Percentiles rank a stretch among this genome's conserved stretches.
Conservation (phyloP, 345 rosid species). For the Punica granatum region DNA sequence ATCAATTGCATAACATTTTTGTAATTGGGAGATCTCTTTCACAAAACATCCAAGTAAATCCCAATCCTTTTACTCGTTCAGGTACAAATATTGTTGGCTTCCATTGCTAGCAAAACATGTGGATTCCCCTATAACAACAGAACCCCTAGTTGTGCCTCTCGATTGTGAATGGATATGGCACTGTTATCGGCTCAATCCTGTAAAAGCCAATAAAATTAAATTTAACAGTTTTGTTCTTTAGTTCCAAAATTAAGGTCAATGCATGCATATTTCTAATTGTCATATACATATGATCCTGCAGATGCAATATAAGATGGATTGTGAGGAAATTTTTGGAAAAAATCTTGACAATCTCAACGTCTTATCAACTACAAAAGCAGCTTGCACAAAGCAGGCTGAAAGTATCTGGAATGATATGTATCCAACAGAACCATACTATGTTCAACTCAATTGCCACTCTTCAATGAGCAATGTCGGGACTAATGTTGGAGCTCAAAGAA, state of each 20-base stretch:
- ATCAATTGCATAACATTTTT: too few relatives aligned
- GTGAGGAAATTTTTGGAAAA: constrained; percentile 55
- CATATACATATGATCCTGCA: constrained; percentile 13
- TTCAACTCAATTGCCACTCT: constrained; percentile 26
- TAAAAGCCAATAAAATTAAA: not conserved
- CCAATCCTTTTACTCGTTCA: not conserved
- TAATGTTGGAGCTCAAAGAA: not conserved
- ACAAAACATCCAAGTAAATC: too few relatives aligned
- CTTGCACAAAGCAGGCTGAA: constrained; percentile 36
- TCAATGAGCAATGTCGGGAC: not conserved
- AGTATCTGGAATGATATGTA: constrained; percentile 56
- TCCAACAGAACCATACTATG: constrained; percentile 62
- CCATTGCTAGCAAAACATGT: constrained; percentile 3
- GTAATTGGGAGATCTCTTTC: too few relatives aligned
- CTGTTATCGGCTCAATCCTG: constrained; percentile 1
- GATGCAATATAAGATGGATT: constrained; percentile 73
- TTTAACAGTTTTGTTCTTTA: constrained; percentile 9
- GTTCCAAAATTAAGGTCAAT: too few relatives aligned
- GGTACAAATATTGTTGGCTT: constrained; percentile 3
- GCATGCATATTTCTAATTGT: too few relatives aligned
- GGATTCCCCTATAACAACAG: not conserved
- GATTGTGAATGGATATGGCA: constrained; percentile 9
- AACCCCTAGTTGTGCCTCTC: not conserved
- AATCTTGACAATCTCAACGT: constrained; percentile 51
- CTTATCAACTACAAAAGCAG: constrained; percentile 47